A percentile compares a stretch with the other conserved stretches of the same genome.
Conservation (phyloP, 441 rosid genomes). For the Aleurites moluccanus region DNA sequence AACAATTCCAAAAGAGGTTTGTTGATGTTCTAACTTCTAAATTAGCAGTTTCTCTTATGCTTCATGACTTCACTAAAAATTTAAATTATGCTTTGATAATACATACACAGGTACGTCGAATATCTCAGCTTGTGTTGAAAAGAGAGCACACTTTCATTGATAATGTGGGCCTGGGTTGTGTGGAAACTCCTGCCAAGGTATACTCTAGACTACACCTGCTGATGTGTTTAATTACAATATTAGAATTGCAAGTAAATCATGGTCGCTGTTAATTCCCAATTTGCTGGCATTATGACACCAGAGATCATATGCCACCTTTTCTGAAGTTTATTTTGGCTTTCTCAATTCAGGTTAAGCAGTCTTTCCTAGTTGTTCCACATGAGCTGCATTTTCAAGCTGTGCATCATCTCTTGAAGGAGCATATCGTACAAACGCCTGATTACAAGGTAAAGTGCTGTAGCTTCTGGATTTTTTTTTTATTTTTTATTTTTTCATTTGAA, state of each 20-base stretch:
- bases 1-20: constrained; percentile 89
- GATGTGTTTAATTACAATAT: not conserved
- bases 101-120: constrained; percentile 68
- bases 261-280: not conserved
- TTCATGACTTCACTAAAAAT: constrained; percentile 12
- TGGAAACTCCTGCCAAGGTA: constrained; percentile 87
- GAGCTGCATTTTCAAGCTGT: constrained; percentile 72
- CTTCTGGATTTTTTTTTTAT: constrained; percentile 17
- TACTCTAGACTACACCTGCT: not conserved
- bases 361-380: constrained; percentile 66
- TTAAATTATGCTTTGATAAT: constrained; percentile 20
- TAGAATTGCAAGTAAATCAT: not conserved
- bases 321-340: constrained; percentile 18
- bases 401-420: constrained; percentile 69
- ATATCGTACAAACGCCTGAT: constrained; percentile 52
- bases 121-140: constrained; percentile 89
- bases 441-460: constrained; percentile 63
- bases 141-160: constrained; percentile 78
- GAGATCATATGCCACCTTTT: not conserved
- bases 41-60: constrained; percentile 2
- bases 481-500: too few relatives aligned
- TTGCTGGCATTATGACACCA: not conserved
- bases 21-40: constrained; percentile 19
- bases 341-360: constrained; percentile 71
- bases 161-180: constrained; percentile 74